Percentiles rank a stretch among this genome's conserved stretches.
Evolutionary conservation across 441 rosid species (phyloP).

Genomic region (Kokia cookei): DNA sequence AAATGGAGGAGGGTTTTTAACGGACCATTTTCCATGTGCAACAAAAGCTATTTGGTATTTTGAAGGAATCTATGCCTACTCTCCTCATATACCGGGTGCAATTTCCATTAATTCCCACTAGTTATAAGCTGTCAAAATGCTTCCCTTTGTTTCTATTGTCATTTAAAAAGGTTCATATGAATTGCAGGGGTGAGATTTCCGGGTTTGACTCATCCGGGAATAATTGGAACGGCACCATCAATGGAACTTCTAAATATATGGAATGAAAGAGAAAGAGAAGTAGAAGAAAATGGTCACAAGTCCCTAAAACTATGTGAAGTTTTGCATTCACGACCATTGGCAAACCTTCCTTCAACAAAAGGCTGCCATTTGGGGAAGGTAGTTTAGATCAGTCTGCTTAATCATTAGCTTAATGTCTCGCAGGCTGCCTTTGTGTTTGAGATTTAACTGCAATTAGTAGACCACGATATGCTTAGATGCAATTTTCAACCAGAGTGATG

Average conservation of each 20-base stretch:
- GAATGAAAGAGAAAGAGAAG: slow-evolving; percentile 71
- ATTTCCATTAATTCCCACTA: neutral
- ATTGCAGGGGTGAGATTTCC: slow-evolving; percentile 79
- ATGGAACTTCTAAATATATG: slow-evolving; percentile 69
- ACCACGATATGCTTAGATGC: neutral
- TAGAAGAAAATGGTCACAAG: slow-evolving; percentile 54
- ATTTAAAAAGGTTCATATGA: neutral
- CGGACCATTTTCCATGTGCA: slow-evolving; percentile 89
- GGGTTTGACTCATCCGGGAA: slow-evolving; percentile 83
- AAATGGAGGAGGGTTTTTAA: slow-evolving; percentile 88
- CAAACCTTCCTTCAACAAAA: slow-evolving; percentile 64
- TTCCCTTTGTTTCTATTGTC: neutral
- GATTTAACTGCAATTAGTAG: neutral
- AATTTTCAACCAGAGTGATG: neutral
- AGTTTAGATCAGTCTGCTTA: slow-evolving; percentile 8
- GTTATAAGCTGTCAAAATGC: neutral
- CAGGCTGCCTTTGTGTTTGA: neutral
- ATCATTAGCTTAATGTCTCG: neutral
- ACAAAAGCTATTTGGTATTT: slow-evolving; percentile 94
- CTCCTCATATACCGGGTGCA: slow-evolving; percentile 84
- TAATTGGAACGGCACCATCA: slow-evolving; percentile 89
- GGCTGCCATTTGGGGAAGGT: slow-evolving; percentile 86
- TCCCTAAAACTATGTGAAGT: slow-evolving; percentile 63
- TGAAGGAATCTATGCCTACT: slow-evolving; percentile 93
- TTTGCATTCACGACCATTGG: slow-evolving; percentile 75